Base-by-base conservation (phyloP, 345 rosid species). In the Balakata baccata region DNA sequence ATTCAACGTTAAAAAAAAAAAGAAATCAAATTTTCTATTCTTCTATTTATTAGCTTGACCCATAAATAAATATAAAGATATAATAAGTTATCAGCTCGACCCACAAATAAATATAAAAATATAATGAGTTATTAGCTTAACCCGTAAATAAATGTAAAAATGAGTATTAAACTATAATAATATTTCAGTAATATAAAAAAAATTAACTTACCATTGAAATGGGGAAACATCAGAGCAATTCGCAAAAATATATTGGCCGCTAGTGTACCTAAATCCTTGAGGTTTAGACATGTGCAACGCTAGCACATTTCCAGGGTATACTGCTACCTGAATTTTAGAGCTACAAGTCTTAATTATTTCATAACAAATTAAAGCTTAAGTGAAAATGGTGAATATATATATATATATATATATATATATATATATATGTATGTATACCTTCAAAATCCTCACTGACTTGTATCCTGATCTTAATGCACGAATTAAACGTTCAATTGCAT, bases 201-300 rank as follows among this genome's bases (percentile, higher is more conserved):
- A 11, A 17, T 62, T 13, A 37, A 41, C 49, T 66, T 83, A 93
- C 98, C 97, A 89, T 79, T 91, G 88, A 65, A 93, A 84, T 46
- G 86, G 88, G n/a, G 98, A 91, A 69, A 93, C 92, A 2, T 76
- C 89, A 2, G 95, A 68, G 59, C 97, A 93, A 43, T 93, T 88
- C 0, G 91, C 89, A 78, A 89, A 91, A 34, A 93, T 86, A 64
- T 93, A 93, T 78, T 93, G 97, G 23, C 98, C 98, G 68, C 93
- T 93, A 7, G 85, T 88, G 86, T 91, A 91, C 45, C 77, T 85
- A 74, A 88, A 89, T 74, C 97, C 95, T 72, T 85, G 92, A 52
- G 98, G 95, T 51, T 88, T 93, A 7, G 94, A 85, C 97, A 88
- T 89, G 73, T 85, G 85, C 61, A 91, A 11, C 41, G 68, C 77